Percentiles rank a stretch among this genome's conserved stretches.
Conservation (phyloP, 352 stramenopile species). For the Blastocystis sp. region DNA sequence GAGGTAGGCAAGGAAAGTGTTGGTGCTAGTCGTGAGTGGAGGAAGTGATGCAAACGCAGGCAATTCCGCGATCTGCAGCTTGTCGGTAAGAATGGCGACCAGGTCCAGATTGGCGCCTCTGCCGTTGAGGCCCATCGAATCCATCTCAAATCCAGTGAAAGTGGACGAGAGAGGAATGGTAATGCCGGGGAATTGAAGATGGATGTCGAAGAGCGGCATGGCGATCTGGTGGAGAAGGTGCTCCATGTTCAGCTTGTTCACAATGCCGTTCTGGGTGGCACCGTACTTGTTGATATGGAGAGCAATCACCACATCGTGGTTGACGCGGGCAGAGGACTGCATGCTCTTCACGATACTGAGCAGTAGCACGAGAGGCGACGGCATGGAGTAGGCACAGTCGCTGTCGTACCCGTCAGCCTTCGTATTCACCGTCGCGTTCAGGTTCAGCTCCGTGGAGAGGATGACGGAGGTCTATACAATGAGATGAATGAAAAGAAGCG, state of each 20-base stretch:
- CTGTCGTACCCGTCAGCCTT: not conserved
- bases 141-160: constrained; percentile 7
- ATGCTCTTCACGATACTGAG: not conserved
- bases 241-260: not conserved
- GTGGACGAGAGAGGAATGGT: constrained; percentile 8
- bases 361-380: constrained; percentile 4
- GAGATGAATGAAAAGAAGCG: not conserved
- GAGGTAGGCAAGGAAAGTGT: constrained; percentile 1
- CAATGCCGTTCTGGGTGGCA: not conserved
- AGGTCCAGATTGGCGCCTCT: constrained; percentile 34
- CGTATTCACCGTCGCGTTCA: constrained; percentile 36
- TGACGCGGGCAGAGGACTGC: not conserved
- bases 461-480: constrained; percentile 39
- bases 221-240: not conserved
- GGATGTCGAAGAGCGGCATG: constrained; percentile 38
- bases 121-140: not conserved
- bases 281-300: constrained; percentile 63
- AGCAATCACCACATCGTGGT: constrained; percentile 28
- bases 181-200: not conserved
- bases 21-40: not conserved
- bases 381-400: constrained; percentile 41
- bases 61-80: constrained; percentile 5
- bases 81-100: constrained; percentile 31
- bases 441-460: constrained; percentile 52
- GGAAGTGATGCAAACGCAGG: not conserved